Evolutionary conservation across 2,329 filamentous ascomycete species (phyloP).

Genomic region (Aaosphaeria arxii): DNA sequence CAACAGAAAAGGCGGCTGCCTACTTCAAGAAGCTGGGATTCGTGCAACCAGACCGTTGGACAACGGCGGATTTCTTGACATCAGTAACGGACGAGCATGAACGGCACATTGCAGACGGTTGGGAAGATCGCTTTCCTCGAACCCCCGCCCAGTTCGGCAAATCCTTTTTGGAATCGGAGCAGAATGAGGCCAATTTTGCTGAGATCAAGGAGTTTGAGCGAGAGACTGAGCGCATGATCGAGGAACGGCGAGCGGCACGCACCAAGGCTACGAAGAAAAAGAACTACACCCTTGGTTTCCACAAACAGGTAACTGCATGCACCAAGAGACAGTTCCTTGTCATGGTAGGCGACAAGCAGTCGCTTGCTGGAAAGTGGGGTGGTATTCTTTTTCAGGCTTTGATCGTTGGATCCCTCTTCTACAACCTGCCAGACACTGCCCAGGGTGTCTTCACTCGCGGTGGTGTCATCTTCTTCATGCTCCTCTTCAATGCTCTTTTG

Average conservation of each 20-base stretch:
- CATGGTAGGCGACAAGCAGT: conserved; percentile 53
- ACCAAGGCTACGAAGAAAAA: conserved; percentile 40
- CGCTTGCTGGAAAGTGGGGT: conserved; percentile 51
- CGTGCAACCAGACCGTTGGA: conserved; percentile 63
- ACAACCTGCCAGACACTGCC: conserved; percentile 51
- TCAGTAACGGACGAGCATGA: conserved; percentile 65
- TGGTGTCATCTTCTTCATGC: conserved; percentile 60
- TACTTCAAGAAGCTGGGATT: conserved; percentile 69
- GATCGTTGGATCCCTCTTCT: conserved; percentile 49
- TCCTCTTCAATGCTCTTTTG: conserved; percentile 62
- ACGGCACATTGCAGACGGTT: conserved; percentile 54
- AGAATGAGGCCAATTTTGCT: conserved; percentile 33
- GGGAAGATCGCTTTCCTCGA: conserved; percentile 55
- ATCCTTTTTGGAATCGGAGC: conserved; percentile 36
- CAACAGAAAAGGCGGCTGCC: conserved; percentile 56
- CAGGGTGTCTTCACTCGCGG: conserved; percentile 58
- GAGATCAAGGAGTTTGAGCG: conserved; percentile 41
- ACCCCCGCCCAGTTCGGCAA: conserved; percentile 56
- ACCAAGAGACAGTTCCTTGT: conserved; percentile 46
- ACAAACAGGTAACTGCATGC: conserved; percentile 39
- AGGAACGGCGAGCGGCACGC: conserved; percentile 28
- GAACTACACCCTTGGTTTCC: conserved; percentile 40
- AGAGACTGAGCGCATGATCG: conserved; percentile 26
- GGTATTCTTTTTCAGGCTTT: conserved; percentile 42
- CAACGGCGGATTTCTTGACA: conserved; percentile 69